These are phyloP conservation scores for Coleophoma cylindrospora DNA, from an alignment of 2,329 filamentous ascomycete species.

Conservation along the genomic window DNA sequence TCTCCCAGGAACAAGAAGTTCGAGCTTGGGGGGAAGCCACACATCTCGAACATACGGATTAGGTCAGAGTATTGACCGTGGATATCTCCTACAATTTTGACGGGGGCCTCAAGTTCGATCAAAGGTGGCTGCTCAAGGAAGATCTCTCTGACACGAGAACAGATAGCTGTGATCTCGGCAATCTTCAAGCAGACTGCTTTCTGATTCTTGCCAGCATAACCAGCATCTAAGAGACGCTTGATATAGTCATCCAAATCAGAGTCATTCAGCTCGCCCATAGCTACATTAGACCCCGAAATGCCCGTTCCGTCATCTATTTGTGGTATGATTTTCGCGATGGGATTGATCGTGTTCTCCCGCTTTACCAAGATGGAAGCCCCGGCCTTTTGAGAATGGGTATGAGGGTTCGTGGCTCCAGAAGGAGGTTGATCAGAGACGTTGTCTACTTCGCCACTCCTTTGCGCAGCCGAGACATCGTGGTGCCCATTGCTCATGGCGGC, in stretches of 20 bases:
- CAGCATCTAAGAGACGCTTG: slow-evolving; percentile 86
- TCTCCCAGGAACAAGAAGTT: slow-evolving; percentile 95
- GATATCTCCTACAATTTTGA: slow-evolving; percentile 97
- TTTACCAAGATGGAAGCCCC: slow-evolving; percentile 88
- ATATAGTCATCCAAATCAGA: slow-evolving; percentile 98
- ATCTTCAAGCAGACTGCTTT: slow-evolving; percentile 98
- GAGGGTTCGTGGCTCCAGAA: slow-evolving; percentile 55
- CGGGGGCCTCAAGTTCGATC: slow-evolving; percentile 85
- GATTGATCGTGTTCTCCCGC: slow-evolving; percentile 60
- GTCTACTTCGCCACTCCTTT: slow-evolving; percentile 86
- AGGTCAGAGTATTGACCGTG: slow-evolving; percentile 96
- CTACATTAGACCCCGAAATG: slow-evolving; percentile 51
- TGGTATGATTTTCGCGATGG: slow-evolving; percentile 42
- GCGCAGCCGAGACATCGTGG: slow-evolving; percentile 74
- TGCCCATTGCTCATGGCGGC: slow-evolving; percentile 67
- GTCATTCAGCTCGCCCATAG: slow-evolving; percentile 85
- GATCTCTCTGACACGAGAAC: slow-evolving; percentile 80
- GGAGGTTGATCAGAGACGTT: slow-evolving; percentile 90
- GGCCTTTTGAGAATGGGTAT: slow-evolving; percentile 59
- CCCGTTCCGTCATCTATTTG: slow-evolving; percentile 41
- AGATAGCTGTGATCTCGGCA: slow-evolving; percentile 93
- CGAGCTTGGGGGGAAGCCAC: slow-evolving; percentile 84
- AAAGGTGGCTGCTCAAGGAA: slow-evolving; percentile 89
- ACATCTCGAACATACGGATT: slow-evolving; percentile 98
- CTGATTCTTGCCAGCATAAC: slow-evolving; percentile 93